A percentile compares a stretch with the other conserved stretches of the same genome.
Evolutionary conservation across 164 flowering plant species (phyloP).

Genomic region (Vitis labrusca): DNA sequence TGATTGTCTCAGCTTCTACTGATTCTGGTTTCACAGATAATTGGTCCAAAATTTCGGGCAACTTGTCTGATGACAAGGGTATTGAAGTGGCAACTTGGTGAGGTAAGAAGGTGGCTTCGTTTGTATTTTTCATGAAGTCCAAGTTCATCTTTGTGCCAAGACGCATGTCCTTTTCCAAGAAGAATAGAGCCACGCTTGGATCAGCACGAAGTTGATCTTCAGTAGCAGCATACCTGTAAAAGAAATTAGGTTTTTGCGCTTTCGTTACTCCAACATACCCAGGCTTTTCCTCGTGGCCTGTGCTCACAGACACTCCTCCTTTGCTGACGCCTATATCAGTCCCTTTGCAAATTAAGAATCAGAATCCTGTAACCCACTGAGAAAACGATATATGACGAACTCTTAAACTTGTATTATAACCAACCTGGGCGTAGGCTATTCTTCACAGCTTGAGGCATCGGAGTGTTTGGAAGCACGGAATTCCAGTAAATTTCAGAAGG

Average conservation of each 20-base stretch:
- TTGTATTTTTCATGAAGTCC: constrained; percentile 26
- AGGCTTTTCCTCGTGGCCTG: constrained; percentile 7
- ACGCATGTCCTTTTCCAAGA: constrained; percentile 42
- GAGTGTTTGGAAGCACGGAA: no score
- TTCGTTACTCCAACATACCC: constrained; percentile 2
- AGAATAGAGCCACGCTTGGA: constrained; percentile 42
- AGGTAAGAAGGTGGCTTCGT: constrained; percentile 36
- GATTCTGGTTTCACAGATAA: constrained; percentile 36
- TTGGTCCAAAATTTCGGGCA: constrained; percentile 26
- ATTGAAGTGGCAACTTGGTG: constrained; percentile 9
- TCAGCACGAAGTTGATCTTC: constrained; percentile 35
- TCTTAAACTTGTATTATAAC: no score
- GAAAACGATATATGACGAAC: no score
- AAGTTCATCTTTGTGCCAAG: constrained; percentile 29
- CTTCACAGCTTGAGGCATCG: no score
- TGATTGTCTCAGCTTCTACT: constrained; percentile 33
- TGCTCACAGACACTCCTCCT: no score
- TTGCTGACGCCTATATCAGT: no score
- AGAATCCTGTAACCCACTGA: no score
- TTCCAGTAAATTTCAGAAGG: no score
- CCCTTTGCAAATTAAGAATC: no score
- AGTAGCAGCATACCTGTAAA: constrained; percentile 27
- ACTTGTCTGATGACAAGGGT: constrained; percentile 31
- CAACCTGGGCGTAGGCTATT: no score
- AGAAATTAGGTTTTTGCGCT: no score